A percentile compares a stretch with the other conserved stretches of the same genome.
phyloP scores from a whole-genome alignment of 164 flowering plant genomes.

The Piper longum region DNA sequence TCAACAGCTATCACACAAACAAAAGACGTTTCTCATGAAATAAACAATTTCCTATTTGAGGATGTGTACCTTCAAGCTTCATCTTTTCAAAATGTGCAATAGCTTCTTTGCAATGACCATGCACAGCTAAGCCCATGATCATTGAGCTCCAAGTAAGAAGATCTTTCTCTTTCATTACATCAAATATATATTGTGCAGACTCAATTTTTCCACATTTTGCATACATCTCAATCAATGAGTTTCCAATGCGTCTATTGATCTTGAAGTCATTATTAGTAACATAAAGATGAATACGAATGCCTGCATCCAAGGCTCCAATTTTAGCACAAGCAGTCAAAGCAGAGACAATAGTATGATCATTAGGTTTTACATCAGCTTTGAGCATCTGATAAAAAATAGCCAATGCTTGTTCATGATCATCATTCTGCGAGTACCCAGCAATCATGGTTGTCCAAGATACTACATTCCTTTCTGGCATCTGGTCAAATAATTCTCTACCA shows the following conservation, averaged over 20 bases:
- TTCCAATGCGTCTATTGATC: conserved; percentile 21
- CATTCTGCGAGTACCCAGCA: conserved; percentile 29
- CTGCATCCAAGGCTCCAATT: conserved; percentile 35
- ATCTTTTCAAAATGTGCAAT: conserved; percentile 29
- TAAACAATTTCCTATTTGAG: background rate
- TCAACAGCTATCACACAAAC: background rate
- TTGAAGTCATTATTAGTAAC: conserved; percentile 14
- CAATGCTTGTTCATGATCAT: conserved; percentile 24
- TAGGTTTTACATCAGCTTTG: conserved; percentile 28
- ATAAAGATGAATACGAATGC: conserved; percentile 25
- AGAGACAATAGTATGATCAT: conserved; percentile 29
- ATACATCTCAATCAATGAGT: conserved; percentile 38
- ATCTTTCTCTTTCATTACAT: conserved; percentile 20
- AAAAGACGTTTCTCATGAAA: background rate
- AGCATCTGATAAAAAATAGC: conserved; percentile 26
- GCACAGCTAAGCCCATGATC: conserved; percentile 47
- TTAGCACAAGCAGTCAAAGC: conserved; percentile 34
- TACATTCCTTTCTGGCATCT: conserved; percentile 32
- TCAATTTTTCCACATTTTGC: conserved; percentile 34
- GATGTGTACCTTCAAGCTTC: conserved; percentile 26
- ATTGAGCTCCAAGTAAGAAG: conserved; percentile 42
- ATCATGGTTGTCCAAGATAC: conserved; percentile 47
- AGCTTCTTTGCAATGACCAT: conserved; percentile 31
- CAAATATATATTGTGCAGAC: conserved; percentile 23
- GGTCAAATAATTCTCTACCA: conserved; percentile 26